These are phyloP conservation scores for Brassica napus DNA, from an alignment of 345 rosid genomes.

Conservation along the genomic window DNA sequence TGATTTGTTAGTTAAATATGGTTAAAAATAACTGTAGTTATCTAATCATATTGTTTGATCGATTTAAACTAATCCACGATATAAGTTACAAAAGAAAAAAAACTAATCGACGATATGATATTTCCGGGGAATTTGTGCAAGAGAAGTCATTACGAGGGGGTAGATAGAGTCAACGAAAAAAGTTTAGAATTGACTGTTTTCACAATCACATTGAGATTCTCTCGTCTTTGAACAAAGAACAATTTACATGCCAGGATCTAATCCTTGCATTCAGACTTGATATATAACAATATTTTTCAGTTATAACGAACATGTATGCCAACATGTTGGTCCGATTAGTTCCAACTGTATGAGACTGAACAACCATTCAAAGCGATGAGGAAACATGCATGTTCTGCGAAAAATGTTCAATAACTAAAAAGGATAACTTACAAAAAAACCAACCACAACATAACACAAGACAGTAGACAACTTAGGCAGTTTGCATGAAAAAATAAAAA, in stretches of 20 bases:
- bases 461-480: background rate
- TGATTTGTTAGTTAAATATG: too few species aligned
- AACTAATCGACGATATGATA: background rate
- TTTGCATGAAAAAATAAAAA: conserved; percentile 19
- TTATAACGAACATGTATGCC: background rate
- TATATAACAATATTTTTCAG: background rate
- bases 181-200: background rate
- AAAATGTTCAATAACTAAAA: too few species aligned
- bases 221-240: background rate
- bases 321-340: background rate
- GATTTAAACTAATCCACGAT: too few species aligned
- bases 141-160: background rate
- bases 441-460: too few species aligned
- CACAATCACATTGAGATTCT: background rate
- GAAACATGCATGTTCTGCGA: too few species aligned
- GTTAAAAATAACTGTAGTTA: too few species aligned
- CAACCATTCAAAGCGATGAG: too few species aligned
- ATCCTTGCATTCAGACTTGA: background rate
- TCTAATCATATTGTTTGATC: too few species aligned
- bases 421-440: too few species aligned
- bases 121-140: background rate
- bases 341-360: too few species aligned
- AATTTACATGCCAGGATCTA: background rate
- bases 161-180: background rate
- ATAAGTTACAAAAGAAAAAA: too few species aligned